Conservation (phyloP, 192 early-diverging fungal species). For the Gamsiella multidivaricata region DNA sequence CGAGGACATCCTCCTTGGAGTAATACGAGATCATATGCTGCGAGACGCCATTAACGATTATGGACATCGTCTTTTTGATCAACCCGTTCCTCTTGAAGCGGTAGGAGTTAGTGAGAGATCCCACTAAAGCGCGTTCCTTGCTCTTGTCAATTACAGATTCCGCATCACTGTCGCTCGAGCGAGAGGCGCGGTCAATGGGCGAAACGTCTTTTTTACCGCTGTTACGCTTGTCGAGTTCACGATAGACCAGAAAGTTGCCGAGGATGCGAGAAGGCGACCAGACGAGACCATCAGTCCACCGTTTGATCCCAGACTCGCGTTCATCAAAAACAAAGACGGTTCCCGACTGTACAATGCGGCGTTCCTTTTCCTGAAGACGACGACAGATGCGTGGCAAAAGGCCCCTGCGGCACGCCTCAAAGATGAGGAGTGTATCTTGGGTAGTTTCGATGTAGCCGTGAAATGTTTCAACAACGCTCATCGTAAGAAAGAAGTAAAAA, state of each 20-base stretch:
- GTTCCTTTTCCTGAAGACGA: slow-evolving; percentile 78
- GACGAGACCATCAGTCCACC: slow-evolving; percentile 87
- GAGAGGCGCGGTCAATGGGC: slow-evolving; percentile 42
- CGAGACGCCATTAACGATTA: slow-evolving; percentile 68
- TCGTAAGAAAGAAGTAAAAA: too few species aligned
- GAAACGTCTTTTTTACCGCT: slow-evolving; percentile 63
- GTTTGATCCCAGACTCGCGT: slow-evolving; percentile 82
- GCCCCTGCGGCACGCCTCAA: slow-evolving; percentile 80
- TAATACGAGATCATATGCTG: slow-evolving; percentile 72
- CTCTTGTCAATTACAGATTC: slow-evolving; percentile 55
- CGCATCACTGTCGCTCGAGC: slow-evolving; percentile 31
- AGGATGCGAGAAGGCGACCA: slow-evolving; percentile 89
- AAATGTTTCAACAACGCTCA: slow-evolving; percentile 65
- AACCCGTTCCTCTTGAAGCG: slow-evolving; percentile 70
- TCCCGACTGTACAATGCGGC: slow-evolving; percentile 75
- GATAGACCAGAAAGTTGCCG: slow-evolving; percentile 84
- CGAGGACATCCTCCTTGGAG: slow-evolving; percentile 64
- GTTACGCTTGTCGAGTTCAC: slow-evolving; percentile 71
- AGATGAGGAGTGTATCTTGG: slow-evolving; percentile 79
- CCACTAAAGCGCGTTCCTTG: slow-evolving; percentile 65
- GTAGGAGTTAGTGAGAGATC: slow-evolving; percentile 67
- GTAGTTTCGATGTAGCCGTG: slow-evolving; percentile 78
- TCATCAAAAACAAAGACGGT: slow-evolving; percentile 89
- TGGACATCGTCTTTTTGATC: slow-evolving; percentile 84
- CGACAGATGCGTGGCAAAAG: slow-evolving; percentile 74